These are phyloP conservation scores for Coccinonectria pachysandricola DNA, from an alignment of 2,329 filamentous ascomycete species.

Conservation along the genomic window DNA sequence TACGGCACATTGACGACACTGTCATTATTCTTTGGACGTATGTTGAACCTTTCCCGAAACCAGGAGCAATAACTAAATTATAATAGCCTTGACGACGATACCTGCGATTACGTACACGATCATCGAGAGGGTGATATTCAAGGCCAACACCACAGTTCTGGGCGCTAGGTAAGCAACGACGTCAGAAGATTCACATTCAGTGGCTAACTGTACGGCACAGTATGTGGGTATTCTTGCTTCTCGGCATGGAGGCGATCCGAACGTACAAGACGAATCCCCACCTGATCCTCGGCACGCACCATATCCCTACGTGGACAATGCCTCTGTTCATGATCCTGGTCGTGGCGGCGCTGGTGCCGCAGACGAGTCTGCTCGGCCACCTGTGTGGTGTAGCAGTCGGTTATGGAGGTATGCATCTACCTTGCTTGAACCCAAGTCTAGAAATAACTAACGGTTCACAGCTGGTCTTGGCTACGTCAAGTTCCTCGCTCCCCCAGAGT, in stretches of 20 bases:
- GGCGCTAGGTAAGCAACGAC: constrained; percentile 62
- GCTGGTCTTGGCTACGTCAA: constrained; percentile 82
- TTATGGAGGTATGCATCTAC: constrained; percentile 66
- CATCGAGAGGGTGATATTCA: constrained; percentile 63
- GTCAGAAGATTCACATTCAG: no score
- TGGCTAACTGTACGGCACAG: no score
- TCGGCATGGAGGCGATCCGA: constrained; percentile 77
- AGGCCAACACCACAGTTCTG: constrained; percentile 62
- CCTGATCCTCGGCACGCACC: constrained; percentile 50
- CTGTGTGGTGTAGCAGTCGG: constrained; percentile 74
- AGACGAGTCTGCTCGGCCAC: constrained; percentile 78
- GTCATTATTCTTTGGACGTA: constrained; percentile 82
- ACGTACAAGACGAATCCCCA: constrained; percentile 74
- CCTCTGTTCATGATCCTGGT: constrained; percentile 70
- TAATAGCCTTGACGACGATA: constrained; percentile 66
- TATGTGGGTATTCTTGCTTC: constrained; percentile 84
- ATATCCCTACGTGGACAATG: constrained; percentile 87
- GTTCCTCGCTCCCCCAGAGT: constrained; percentile 81
- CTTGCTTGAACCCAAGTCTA: no score
- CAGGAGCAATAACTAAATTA: constrained; percentile 4
- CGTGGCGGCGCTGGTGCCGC: constrained; percentile 65
- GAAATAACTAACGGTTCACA: constrained; percentile 25
- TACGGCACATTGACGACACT: constrained; percentile 84
- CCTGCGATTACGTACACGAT: constrained; percentile 74
- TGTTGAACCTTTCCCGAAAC: constrained; percentile 28